Percentiles rank a stretch among this genome's conserved stretches.
Conservation (phyloP, 208 protist genomes). For the Trichomonas vaginalis region DNA sequence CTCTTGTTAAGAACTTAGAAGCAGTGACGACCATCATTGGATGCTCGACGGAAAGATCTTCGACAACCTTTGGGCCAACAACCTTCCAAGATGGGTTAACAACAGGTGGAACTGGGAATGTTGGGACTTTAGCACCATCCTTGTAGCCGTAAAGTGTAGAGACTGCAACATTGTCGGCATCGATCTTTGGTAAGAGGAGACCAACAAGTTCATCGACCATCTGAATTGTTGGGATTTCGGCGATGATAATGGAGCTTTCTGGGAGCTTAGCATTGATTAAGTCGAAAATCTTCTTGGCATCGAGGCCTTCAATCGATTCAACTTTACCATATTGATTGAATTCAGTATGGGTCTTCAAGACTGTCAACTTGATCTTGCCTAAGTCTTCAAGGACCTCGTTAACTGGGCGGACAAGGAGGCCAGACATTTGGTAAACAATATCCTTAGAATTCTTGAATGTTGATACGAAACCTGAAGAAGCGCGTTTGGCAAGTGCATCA, state of each 20-base stretch:
- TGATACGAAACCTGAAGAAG: not conserved
- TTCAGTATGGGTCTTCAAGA: not conserved
- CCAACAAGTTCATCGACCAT: not conserved
- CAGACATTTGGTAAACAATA: not conserved
- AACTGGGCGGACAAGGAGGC: not conserved
- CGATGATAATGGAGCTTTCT: not conserved
- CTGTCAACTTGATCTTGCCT: not conserved
- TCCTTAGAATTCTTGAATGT: not conserved
- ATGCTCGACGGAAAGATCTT: not conserved
- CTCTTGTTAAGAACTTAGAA: not conserved
- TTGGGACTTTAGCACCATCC: not conserved
- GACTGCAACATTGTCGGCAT: not conserved
- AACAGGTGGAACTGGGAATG: not conserved
- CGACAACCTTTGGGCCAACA: not conserved
- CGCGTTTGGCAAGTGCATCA: not conserved
- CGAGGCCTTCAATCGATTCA: not conserved
- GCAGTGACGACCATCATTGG: not conserved
- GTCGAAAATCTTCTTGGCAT: not conserved
- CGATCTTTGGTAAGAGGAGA: not conserved
- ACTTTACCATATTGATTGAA: not conserved
- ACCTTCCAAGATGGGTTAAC: slow-evolving; percentile 7
- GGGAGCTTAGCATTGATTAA: not conserved
- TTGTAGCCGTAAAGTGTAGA: not conserved
- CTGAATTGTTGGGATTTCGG: not conserved
- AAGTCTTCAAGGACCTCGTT: not conserved